Percentiles rank a stretch among this genome's conserved stretches.
Conservation (phyloP, 352 stramenopile species). For the Blastocystis sp. region DNA sequence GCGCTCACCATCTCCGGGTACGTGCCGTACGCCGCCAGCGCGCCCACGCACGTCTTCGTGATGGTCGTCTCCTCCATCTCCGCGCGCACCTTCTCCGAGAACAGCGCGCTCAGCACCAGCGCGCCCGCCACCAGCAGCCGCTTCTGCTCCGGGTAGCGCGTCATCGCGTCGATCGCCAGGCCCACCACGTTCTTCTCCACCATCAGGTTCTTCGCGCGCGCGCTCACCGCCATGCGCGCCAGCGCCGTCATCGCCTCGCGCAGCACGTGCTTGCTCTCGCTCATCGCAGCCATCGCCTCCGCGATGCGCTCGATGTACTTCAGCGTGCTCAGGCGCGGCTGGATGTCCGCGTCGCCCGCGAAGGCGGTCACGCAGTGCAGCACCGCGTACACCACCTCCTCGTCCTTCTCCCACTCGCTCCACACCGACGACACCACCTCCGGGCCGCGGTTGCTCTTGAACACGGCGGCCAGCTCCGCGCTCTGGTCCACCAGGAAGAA, state of each 20-base stretch:
- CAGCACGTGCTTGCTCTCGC: slow-evolving; percentile 27
- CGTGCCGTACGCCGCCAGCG: slow-evolving; percentile 10
- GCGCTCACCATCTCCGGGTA: slow-evolving; percentile 29
- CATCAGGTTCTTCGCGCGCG: slow-evolving; percentile 17
- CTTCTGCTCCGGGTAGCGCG: slow-evolving; percentile 52
- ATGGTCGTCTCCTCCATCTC: slow-evolving; percentile 54
- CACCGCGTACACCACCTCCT: slow-evolving; percentile 14
- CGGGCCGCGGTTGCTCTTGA: slow-evolving; percentile 54
- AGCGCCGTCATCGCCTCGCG: slow-evolving; percentile 57
- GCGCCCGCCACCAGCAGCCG: slow-evolving; percentile 55
- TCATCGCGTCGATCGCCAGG: slow-evolving; percentile 39
- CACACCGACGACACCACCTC: slow-evolving; percentile 25
- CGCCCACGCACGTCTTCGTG: slow-evolving; percentile 45
- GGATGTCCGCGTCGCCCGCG: slow-evolving; percentile 17
- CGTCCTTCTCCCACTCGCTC: slow-evolving; percentile 43
- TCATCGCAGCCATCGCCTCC: not conserved
- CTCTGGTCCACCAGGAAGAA: slow-evolving; percentile 59
- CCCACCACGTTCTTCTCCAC: slow-evolving; percentile 40
- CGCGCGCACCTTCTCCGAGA: slow-evolving; percentile 9
- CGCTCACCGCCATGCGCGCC: slow-evolving; percentile 41
- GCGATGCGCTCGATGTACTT: slow-evolving; percentile 52
- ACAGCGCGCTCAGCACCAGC: slow-evolving; percentile 46
- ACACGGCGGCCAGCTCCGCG: slow-evolving; percentile 31
- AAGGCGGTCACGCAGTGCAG: slow-evolving; percentile 46
- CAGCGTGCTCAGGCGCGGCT: slow-evolving; percentile 35